A percentile compares a stretch with the other conserved stretches of the same genome.
Evolutionary conservation across 1,139 yeast species (phyloP).

Genomic region (Taphrina confusa): DNA sequence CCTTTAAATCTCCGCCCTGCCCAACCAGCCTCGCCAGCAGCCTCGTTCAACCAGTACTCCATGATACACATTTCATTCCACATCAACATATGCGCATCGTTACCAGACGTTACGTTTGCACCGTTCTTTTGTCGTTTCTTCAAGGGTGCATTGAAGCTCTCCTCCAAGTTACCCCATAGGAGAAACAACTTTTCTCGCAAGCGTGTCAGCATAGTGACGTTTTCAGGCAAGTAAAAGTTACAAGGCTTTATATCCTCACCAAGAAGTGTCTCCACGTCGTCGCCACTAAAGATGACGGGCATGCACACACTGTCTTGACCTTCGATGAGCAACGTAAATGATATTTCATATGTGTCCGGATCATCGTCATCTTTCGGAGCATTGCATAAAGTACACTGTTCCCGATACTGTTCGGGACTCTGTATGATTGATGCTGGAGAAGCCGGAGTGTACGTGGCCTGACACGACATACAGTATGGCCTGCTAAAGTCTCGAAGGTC

Average conservation of each 20-base stretch:
- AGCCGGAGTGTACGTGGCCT: constrained; percentile 24
- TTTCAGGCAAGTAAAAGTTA: constrained; percentile 22
- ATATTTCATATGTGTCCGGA: constrained; percentile 23
- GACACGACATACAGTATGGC: constrained; percentile 34
- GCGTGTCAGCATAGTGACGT: constrained; percentile 7
- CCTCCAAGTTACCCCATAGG: constrained; percentile 34
- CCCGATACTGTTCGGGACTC: constrained; percentile 6
- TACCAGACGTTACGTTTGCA: not conserved
- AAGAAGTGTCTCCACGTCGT: constrained; percentile 31
- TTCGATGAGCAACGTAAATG: constrained; percentile 33
- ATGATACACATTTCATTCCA: constrained; percentile 28
- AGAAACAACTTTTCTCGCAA: constrained; percentile 32
- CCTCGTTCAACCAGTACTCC: constrained; percentile 18
- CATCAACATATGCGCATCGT: constrained; percentile 5
- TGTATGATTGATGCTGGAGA: not conserved
- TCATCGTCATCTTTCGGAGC: constrained; percentile 6
- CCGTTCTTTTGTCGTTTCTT: constrained; percentile 4
- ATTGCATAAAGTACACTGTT: constrained; percentile 16
- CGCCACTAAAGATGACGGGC: constrained; percentile 35
- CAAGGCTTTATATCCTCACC: constrained; percentile 26
- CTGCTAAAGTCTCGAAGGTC: constrained; percentile 33
- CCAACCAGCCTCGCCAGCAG: constrained; percentile 28
- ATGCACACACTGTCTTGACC: constrained; percentile 35
- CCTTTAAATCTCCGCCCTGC: constrained; percentile 22
- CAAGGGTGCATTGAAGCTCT: constrained; percentile 22